Evolutionary conservation across 371 early-diverging fungal species (phyloP).

Genomic region (Mucor lusitanicus): DNA sequence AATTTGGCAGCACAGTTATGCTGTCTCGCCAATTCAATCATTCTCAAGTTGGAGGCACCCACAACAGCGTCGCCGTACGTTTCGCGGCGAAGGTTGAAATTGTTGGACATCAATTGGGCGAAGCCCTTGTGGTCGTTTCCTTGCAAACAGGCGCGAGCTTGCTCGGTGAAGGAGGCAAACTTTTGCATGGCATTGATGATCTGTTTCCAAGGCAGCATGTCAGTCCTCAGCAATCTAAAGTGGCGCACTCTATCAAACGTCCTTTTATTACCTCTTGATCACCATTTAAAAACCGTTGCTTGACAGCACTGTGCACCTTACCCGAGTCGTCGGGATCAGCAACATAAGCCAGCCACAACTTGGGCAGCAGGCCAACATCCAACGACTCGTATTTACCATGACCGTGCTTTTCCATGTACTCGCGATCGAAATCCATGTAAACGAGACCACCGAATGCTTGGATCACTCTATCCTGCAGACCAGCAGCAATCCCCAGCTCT

Average conservation of each 20-base stretch:
- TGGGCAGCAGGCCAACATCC: constrained; percentile 41
- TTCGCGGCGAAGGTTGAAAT: constrained; percentile 51
- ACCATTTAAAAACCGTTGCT: constrained; percentile 54
- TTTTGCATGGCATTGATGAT: constrained; percentile 59
- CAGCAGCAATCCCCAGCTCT: constrained; percentile 67
- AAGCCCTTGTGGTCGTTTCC: constrained; percentile 28
- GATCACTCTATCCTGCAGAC: constrained; percentile 72
- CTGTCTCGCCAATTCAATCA: constrained; percentile 50
- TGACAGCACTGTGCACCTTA: constrained; percentile 65
- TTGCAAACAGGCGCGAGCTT: constrained; percentile 36
- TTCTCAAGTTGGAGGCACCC: constrained; percentile 47
- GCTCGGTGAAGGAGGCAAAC: constrained; percentile 54
- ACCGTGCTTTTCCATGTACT: constrained; percentile 54
- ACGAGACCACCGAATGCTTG: constrained; percentile 69
- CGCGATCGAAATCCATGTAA: constrained; percentile 69
- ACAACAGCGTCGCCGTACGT: constrained; percentile 52
- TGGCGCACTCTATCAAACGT: no score
- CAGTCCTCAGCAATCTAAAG: no score
- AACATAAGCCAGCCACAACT: constrained; percentile 60
- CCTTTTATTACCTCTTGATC: constrained; percentile 66
- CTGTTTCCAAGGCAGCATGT: no score
- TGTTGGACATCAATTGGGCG: constrained; percentile 50
- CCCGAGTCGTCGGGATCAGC: constrained; percentile 68
- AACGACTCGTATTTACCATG: constrained; percentile 60
- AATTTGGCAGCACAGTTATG: constrained; percentile 54